These are phyloP conservation scores for Clitopilus passeckerianus DNA, from an alignment of 768 basidiomycete species.

Conservation along the genomic window DNA sequence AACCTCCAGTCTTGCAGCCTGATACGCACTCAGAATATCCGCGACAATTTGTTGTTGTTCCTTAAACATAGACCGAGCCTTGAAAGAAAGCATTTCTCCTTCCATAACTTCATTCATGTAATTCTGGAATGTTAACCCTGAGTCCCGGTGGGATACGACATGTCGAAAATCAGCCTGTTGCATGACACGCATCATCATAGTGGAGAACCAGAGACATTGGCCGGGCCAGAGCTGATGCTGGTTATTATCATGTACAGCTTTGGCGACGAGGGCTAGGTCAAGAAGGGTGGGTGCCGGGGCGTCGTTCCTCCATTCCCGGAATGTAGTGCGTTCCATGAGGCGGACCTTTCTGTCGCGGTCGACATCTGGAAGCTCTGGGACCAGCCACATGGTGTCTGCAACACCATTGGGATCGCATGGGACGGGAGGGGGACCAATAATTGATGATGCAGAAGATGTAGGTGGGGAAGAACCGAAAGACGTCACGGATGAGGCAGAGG, in stretches of 20 bases:
- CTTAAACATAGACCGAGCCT: slow-evolving; percentile 6
- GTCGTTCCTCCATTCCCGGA: slow-evolving; percentile 2
- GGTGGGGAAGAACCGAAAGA: background rate
- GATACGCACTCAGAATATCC: slow-evolving; percentile 6
- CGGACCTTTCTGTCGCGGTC: slow-evolving; percentile 1
- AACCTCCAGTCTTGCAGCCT: slow-evolving; percentile 5
- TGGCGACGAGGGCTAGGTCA: slow-evolving; percentile 8
- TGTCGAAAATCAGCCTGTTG: slow-evolving; percentile 8
- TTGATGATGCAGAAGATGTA: background rate
- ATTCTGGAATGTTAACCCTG: slow-evolving; percentile 7
- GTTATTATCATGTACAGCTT: slow-evolving; percentile 10
- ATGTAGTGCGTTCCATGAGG: slow-evolving; percentile 7
- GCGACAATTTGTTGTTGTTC: slow-evolving; percentile 4
- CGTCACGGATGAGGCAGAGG: background rate
- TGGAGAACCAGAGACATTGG: slow-evolving; percentile 12
- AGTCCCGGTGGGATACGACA: slow-evolving; percentile 7
- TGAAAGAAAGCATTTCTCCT: background rate
- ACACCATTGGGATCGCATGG: background rate
- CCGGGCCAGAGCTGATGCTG: slow-evolving; percentile 8
- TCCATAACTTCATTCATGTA: slow-evolving; percentile 6
- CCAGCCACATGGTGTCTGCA: slow-evolving; percentile 7
- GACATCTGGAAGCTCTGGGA: slow-evolving; percentile 5
- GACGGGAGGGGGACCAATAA: background rate
- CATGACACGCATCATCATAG: slow-evolving; percentile 7
- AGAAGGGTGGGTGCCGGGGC: slow-evolving; percentile 8